Conservation (phyloP, 1,284 basidiomycete species). For the Pterula multifida region DNA sequence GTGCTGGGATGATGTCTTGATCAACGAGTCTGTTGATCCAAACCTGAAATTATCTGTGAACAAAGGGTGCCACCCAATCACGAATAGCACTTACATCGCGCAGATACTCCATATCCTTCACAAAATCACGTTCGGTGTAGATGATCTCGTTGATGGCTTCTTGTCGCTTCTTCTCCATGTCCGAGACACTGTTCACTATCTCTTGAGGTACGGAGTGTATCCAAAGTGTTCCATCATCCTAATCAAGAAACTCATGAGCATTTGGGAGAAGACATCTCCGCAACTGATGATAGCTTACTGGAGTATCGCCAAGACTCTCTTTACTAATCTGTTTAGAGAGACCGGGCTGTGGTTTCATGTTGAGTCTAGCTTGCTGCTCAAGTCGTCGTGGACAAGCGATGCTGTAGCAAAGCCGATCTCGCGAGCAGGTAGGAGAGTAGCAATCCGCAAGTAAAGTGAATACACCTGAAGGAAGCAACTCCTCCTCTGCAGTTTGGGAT, state of each 20-base stretch:
- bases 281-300: slow-evolving; percentile 41
- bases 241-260: slow-evolving; percentile 8
- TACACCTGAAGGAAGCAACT: slow-evolving; percentile 85
- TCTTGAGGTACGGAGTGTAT: slow-evolving; percentile 94
- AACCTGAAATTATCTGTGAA: slow-evolving; percentile 30
- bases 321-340: slow-evolving; percentile 72
- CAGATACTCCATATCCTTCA: slow-evolving; percentile 95
- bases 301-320: slow-evolving; percentile 75
- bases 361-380: slow-evolving; percentile 87
- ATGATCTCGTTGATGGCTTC: slow-evolving; percentile 99
- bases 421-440: slow-evolving; percentile 95
- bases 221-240: slow-evolving; percentile 94
- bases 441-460: slow-evolving; percentile 97
- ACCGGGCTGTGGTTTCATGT: slow-evolving; percentile 89
- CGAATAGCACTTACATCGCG: slow-evolving; percentile 53
- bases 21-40: slow-evolving; percentile 87
- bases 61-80: background rate
- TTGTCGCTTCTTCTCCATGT: slow-evolving; percentile 91
- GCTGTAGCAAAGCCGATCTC: slow-evolving; percentile 89
- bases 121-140: slow-evolving; percentile 97
- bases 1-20: slow-evolving; percentile 67
- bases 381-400: slow-evolving; percentile 91
- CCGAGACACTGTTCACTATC: slow-evolving; percentile 84
- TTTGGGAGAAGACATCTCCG: background rate
- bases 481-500: slow-evolving; percentile 33